A percentile compares a stretch with the other conserved stretches of the same genome.
phyloP scores from a whole-genome alignment of 1,139 yeast genomes.

The Neolecta irregularis region DNA sequence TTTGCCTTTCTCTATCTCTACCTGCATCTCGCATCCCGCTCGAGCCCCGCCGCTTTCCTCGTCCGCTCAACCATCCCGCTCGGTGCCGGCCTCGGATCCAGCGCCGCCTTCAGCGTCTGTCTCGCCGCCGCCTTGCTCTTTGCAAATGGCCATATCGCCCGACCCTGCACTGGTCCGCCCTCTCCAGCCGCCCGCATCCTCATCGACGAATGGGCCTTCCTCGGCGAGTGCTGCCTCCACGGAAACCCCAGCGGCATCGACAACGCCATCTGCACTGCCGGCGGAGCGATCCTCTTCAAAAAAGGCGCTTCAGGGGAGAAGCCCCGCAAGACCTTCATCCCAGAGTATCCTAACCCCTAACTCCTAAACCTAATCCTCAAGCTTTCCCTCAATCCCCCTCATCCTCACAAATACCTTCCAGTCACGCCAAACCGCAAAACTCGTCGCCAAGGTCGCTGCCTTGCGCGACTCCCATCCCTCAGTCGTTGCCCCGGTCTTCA shows the following conservation, averaged over 20 bases:
- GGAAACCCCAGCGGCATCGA: slow-evolving; percentile 97
- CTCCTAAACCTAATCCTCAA: slow-evolving; percentile 21
- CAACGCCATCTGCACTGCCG: slow-evolving; percentile 88
- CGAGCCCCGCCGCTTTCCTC: slow-evolving; percentile 42
- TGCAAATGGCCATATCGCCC: slow-evolving; percentile 42
- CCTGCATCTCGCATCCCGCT: slow-evolving; percentile 36
- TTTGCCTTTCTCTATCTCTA: slow-evolving; percentile 71
- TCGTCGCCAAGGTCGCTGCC: slow-evolving; percentile 74
- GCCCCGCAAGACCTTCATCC: too few species aligned
- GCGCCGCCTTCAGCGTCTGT: slow-evolving; percentile 82
- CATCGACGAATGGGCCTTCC: slow-evolving; percentile 73
- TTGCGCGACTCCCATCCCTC: too few species aligned
- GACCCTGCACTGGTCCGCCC: slow-evolving; percentile 18
- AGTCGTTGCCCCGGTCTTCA: slow-evolving; percentile 43
- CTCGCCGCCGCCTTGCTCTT: slow-evolving; percentile 58
- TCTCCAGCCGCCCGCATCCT: slow-evolving; percentile 35
- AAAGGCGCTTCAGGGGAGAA: slow-evolving; percentile 26
- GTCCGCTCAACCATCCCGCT: slow-evolving; percentile 79
- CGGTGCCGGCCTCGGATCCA: slow-evolving; percentile 94
- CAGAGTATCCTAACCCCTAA: too few species aligned
- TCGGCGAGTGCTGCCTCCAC: slow-evolving; percentile 91
- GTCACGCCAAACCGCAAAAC: slow-evolving; percentile 72
- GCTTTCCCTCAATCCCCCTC: slow-evolving; percentile 60
- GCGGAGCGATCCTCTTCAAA: slow-evolving; percentile 88
- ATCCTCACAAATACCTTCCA: slow-evolving; percentile 71